Evolutionary conservation across 371 early-diverging fungal genomes (phyloP).

Genomic region (Mortierella sp.): DNA sequence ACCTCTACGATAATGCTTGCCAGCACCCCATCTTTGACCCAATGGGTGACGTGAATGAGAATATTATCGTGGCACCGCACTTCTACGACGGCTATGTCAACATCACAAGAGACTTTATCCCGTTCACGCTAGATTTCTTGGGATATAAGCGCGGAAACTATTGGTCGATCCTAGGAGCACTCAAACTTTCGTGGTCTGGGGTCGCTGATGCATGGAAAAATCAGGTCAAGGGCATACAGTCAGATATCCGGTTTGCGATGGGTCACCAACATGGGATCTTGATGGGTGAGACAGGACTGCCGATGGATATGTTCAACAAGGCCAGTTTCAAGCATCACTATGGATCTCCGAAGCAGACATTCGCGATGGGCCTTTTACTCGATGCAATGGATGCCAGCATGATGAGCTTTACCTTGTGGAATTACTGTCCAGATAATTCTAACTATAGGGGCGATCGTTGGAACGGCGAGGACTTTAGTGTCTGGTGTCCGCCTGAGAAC

Average conservation of each 20-base stretch:
- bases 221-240: slow-evolving; percentile 64
- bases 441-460: slow-evolving; percentile 85
- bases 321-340: slow-evolving; percentile 42
- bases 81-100: slow-evolving; percentile 75
- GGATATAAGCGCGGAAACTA: slow-evolving; percentile 71
- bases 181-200: slow-evolving; percentile 34
- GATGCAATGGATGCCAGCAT: slow-evolving; percentile 67
- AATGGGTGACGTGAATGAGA: slow-evolving; percentile 63
- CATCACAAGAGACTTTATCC: slow-evolving; percentile 51
- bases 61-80: slow-evolving; percentile 81
- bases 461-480: slow-evolving; percentile 89
- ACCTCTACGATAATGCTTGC: slow-evolving; percentile 24
- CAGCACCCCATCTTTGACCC: slow-evolving; percentile 50
- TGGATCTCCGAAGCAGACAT: slow-evolving; percentile 44
- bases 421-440: slow-evolving; percentile 83
- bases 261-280: slow-evolving; percentile 50
- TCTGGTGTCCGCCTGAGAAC: slow-evolving; percentile 45
- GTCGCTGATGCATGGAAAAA: slow-evolving; percentile 59
- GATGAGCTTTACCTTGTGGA: slow-evolving; percentile 76
- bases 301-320: slow-evolving; percentile 72
- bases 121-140: slow-evolving; percentile 66
- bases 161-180: slow-evolving; percentile 38
- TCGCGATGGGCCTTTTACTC: slow-evolving; percentile 46
- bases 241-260: slow-evolving; percentile 63
- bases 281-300: slow-evolving; percentile 81